A percentile compares a stretch with the other conserved stretches of the same genome.
Conservation (phyloP, 805 yeast species). For the Jamesozyma lodderae region DNA sequence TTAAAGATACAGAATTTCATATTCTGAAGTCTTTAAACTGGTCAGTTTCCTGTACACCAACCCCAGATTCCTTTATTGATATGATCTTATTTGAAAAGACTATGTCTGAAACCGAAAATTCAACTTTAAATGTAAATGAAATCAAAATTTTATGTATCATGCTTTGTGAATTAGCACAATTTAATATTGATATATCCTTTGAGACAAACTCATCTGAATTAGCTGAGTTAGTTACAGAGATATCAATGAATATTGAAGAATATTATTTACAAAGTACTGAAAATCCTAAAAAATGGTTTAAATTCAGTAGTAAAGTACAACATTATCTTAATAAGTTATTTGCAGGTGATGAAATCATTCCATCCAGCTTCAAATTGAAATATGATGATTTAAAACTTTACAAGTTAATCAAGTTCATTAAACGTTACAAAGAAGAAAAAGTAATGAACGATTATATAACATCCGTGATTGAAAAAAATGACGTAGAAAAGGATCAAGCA, state of each 20-base stretch:
- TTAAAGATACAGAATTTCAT: constrained; percentile 60
- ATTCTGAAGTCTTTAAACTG: constrained; percentile 54
- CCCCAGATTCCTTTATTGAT: constrained; percentile 58
- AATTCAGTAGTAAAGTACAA: too few species aligned
- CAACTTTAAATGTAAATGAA: constrained; percentile 31
- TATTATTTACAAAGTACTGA: too few species aligned
- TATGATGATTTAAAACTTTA: constrained; percentile 8
- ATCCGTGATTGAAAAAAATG: constrained; percentile 1
- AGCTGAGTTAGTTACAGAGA: constrained; percentile 21
- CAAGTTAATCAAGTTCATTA: constrained; percentile 1
- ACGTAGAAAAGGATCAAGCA: not conserved
- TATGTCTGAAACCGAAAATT: not conserved
- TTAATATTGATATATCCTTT: constrained; percentile 49
- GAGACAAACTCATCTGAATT: constrained; percentile 14
- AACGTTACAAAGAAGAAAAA: constrained; percentile 1
- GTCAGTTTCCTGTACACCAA: constrained; percentile 39
- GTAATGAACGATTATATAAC: constrained; percentile 1
- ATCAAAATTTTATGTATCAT: constrained; percentile 49
- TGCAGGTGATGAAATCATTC: constrained; percentile 8
- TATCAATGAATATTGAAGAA: constrained; percentile 1
- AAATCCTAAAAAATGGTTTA: too few species aligned
- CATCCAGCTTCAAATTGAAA: constrained; percentile 26
- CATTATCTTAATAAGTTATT: too few species aligned
- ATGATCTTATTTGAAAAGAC: constrained; percentile 32
- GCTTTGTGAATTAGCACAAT: constrained; percentile 57